These are phyloP conservation scores for Wickerhamiella galacta DNA, from an alignment of 805 yeast genomes.

Conservation along the genomic window DNA sequence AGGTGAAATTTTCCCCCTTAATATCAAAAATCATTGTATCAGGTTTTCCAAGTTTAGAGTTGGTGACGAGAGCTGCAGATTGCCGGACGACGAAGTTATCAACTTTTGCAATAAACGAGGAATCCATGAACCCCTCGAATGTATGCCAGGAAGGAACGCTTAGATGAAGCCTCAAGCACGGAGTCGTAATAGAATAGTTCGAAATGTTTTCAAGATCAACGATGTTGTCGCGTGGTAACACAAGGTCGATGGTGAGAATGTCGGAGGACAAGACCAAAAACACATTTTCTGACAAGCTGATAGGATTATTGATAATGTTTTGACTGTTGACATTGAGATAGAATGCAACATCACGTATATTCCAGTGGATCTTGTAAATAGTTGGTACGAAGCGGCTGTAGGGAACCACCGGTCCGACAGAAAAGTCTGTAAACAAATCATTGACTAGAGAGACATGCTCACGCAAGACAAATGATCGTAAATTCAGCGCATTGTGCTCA, in stretches of 20 bases:
- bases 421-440: conserved; percentile 63
- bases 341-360: conserved; percentile 36
- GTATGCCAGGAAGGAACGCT: conserved; percentile 93
- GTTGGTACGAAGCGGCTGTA: conserved; percentile 69
- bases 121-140: conserved; percentile 46
- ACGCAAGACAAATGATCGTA: conserved; percentile 49
- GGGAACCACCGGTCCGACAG: conserved; percentile 43
- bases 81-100: conserved; percentile 46
- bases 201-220: conserved; percentile 15
- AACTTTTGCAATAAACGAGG: conserved; percentile 50
- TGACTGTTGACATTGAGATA: conserved; percentile 70
- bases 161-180: conserved; percentile 41
- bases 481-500: conserved; percentile 32
- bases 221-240: conserved; percentile 39
- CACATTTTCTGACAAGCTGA: conserved; percentile 66
- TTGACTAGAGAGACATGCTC: conserved; percentile 65
- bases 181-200: conserved; percentile 23
- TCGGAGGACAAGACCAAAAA: conserved; percentile 61
- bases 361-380: conserved; percentile 44
- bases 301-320: conserved; percentile 76
- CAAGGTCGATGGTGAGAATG: conserved; percentile 28
- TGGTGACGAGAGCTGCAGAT: conserved; percentile 42
- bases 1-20: conserved; percentile 44
- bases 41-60: conserved; percentile 1
- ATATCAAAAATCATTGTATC: conserved; percentile 56